A percentile compares a stretch with the other conserved stretches of the same genome.
Conservation (phyloP, 352 stramenopile genomes). For the Globisporangium splendens region DNA sequence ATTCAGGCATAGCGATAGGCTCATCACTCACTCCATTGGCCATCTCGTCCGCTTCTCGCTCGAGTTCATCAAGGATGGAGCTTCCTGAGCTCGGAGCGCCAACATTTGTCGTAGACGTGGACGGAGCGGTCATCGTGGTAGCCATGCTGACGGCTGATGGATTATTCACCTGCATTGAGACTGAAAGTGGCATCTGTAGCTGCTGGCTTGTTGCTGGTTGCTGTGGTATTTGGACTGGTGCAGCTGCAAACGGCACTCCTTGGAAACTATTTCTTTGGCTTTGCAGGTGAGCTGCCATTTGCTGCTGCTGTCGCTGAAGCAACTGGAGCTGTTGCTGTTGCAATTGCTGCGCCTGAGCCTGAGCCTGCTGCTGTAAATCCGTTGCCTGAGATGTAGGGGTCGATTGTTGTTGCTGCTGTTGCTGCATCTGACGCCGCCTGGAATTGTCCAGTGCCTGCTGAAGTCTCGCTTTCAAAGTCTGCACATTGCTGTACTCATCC, state of each 20-base stretch:
- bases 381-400: constrained; percentile 23
- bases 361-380: constrained; percentile 26
- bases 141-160: constrained; percentile 15
- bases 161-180: constrained; percentile 26
- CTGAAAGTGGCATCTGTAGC: constrained; percentile 53
- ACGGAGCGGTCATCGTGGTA: constrained; percentile 18
- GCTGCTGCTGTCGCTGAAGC: constrained; percentile 60
- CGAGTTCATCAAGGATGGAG: constrained; percentile 85
- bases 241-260: constrained; percentile 51
- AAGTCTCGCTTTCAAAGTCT: constrained; percentile 77
- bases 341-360: constrained; percentile 17
- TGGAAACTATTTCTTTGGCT: constrained; percentile 62
- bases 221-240: constrained; percentile 30
- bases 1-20: constrained; percentile 78
- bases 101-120: constrained; percentile 14
- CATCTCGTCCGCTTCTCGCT: constrained; percentile 86
- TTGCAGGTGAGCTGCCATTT: constrained; percentile 72
- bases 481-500: constrained; percentile 86
- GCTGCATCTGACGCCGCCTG: constrained; percentile 64
- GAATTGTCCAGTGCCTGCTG: constrained; percentile 87
- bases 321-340: constrained; percentile 61
- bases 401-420: constrained; percentile 44
- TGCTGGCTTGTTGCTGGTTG: constrained; percentile 33
- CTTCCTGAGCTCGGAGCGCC: constrained; percentile 29
- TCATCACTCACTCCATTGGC: constrained; percentile 78